phyloP scores from a whole-genome alignment of 306 rosid genomes.

The Malus asiatica region DNA sequence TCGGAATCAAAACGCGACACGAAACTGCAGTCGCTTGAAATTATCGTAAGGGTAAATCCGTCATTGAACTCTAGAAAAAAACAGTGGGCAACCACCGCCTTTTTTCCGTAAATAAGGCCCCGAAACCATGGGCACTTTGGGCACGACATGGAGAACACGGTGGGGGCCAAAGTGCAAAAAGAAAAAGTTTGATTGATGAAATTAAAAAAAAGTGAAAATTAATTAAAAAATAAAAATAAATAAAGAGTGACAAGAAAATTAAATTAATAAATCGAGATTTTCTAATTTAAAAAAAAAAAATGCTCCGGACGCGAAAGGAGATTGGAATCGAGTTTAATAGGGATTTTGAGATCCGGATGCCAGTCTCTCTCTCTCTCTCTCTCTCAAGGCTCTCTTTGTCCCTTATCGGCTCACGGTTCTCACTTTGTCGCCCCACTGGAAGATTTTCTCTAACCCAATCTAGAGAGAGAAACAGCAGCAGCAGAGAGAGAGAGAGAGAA shows the following conservation, averaged over 20 bases:
- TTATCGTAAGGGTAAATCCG: background rate
- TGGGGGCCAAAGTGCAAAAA: constrained; percentile 35
- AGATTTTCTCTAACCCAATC: constrained; percentile 37
- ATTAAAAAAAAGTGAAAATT: background rate
- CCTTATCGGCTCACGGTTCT: constrained; percentile 76
- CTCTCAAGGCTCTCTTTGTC: constrained; percentile 56
- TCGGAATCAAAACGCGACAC: background rate
- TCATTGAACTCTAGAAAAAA: background rate
- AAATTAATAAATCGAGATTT: background rate
- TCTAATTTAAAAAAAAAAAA: background rate
- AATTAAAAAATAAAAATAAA: background rate
- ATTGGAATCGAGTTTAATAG: constrained; percentile 26
- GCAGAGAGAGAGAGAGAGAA: background rate
- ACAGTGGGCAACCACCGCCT: background rate
- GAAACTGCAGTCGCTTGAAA: background rate
- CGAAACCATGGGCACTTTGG: constrained; percentile 27
- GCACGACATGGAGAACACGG: background rate
- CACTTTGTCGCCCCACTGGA: constrained; percentile 50
- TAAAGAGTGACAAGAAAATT: background rate
- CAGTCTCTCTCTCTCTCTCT: constrained; percentile 10
- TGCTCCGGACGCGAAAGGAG: constrained; percentile 49
- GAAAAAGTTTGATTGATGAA: constrained; percentile 25
- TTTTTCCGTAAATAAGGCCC: constrained; percentile 27
- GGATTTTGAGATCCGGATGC: constrained; percentile 59
- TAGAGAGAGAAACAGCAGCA: constrained; percentile 1